Evolutionary conservation across 202 grass and related monocot species (phyloP).

Genomic region (Dendrocalamus latiflorus): DNA sequence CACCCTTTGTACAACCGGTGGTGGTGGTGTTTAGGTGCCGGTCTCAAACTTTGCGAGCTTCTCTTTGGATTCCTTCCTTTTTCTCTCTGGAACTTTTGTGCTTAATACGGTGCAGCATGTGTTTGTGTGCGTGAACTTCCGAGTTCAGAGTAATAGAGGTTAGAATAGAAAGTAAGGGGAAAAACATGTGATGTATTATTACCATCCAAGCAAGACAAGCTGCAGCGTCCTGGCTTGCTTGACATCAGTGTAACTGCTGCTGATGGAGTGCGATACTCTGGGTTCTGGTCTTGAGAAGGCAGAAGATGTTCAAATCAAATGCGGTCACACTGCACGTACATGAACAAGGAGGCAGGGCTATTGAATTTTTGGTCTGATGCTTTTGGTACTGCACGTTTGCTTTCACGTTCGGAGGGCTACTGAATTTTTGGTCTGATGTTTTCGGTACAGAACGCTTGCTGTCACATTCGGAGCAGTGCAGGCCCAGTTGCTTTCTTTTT

Average conservation of each 20-base stretch:
- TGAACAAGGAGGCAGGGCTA: not conserved
- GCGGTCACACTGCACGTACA: constrained; percentile 8
- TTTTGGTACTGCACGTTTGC: not conserved
- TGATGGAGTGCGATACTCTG: not conserved
- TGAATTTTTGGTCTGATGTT: too few relatives aligned
- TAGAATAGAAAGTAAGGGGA: not conserved
- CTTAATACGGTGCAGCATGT: not conserved
- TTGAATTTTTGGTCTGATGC: constrained; percentile 7
- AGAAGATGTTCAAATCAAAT: constrained; percentile 10
- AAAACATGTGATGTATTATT: not conserved
- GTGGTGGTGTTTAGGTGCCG: not conserved
- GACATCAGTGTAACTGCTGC: constrained; percentile 30
- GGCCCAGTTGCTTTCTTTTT: not conserved
- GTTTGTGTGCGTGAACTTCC: too few relatives aligned
- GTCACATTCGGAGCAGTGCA: not conserved
- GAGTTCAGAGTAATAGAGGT: not conserved
- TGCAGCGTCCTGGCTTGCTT: constrained; percentile 16
- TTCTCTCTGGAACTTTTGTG: not conserved
- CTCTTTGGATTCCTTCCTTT: constrained; percentile 24
- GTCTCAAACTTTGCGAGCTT: not conserved
- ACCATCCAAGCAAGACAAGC: not conserved
- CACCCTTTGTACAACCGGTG: not conserved
- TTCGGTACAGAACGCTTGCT: too few relatives aligned
- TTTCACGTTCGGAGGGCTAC: too few relatives aligned
- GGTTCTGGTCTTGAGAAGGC: not conserved